phyloP scores from a whole-genome alignment of 73 alveolate genomes.

The Tetrahymena thermophila region DNA sequence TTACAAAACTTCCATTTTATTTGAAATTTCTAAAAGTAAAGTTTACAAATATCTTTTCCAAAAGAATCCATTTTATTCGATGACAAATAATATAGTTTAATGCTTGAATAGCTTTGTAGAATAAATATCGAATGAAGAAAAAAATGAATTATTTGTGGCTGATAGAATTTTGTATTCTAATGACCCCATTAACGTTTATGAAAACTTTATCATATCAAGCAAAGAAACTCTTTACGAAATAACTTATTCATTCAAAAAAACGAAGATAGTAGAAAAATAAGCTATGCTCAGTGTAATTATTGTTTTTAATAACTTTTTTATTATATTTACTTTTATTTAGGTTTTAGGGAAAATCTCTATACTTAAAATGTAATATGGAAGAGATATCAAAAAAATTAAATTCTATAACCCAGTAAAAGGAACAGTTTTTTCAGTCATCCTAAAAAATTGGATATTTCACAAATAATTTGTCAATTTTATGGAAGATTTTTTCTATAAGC shows the following conservation, averaged over 20 bases:
- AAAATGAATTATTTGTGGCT: not conserved
- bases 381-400: not conserved
- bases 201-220: not conserved
- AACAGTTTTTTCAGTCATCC: not conserved
- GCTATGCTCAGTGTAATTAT: not conserved
- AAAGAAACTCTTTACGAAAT: not conserved
- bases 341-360: not conserved
- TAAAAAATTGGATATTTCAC: not conserved
- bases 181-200: not conserved
- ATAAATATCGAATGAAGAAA: not conserved
- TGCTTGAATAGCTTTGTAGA: not conserved
- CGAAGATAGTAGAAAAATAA: not conserved
- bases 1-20: not conserved
- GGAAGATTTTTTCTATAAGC: too few species aligned
- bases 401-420: not conserved
- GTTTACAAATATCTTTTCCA: not conserved
- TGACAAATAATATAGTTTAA: not conserved
- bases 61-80: not conserved
- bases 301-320: too few species aligned
- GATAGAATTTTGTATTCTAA: not conserved
- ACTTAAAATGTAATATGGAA: not conserved
- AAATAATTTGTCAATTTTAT: too few species aligned
- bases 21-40: not conserved
- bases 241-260: not conserved
- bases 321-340: not conserved